These are phyloP conservation scores for Pisolithus marmoratus DNA, from an alignment of 768 basidiomycete genomes.

Conservation along the genomic window DNA sequence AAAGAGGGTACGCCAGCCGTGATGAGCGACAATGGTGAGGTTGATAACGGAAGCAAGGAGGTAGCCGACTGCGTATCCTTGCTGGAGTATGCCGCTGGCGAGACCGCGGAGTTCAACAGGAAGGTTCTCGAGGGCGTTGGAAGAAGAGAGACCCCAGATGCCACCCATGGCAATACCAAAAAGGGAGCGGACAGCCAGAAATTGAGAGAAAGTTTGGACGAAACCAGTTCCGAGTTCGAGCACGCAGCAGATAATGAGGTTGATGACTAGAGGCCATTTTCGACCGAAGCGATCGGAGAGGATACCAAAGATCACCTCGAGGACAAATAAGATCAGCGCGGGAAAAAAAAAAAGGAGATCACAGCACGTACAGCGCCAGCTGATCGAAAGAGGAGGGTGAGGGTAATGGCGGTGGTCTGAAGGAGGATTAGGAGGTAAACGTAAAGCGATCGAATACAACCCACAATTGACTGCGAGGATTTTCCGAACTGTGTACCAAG, in stretches of 20 bases:
- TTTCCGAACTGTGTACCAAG: constrained; percentile 46
- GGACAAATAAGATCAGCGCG: not conserved
- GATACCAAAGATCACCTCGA: constrained; percentile 66
- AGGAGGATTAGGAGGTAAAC: not conserved
- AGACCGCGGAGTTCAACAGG: constrained; percentile 85
- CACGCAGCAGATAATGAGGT: constrained; percentile 62
- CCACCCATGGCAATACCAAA: constrained; percentile 90
- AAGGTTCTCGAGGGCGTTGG: constrained; percentile 84
- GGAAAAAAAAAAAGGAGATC: not conserved
- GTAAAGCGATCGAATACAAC: constrained; percentile 6
- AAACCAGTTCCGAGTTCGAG: constrained; percentile 82
- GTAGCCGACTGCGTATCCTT: constrained; percentile 86
- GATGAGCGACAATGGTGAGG: constrained; percentile 44
- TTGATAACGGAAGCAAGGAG: constrained; percentile 83
- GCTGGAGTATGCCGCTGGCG: constrained; percentile 78
- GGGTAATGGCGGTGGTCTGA: constrained; percentile 77
- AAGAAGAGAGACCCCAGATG: constrained; percentile 79
- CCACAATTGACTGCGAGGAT: constrained; percentile 38
- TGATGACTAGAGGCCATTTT: constrained; percentile 86
- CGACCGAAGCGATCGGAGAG: constrained; percentile 87
- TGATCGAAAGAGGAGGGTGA: constrained; percentile 89
- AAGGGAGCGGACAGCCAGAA: constrained; percentile 76
- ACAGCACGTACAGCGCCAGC: constrained; percentile 51
- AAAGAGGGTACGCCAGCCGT: constrained; percentile 74
- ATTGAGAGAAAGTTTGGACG: constrained; percentile 66